Evolutionary conservation across 352 stramenopile species (phyloP).

Genomic region (Aphanomyces invadans): DNA sequence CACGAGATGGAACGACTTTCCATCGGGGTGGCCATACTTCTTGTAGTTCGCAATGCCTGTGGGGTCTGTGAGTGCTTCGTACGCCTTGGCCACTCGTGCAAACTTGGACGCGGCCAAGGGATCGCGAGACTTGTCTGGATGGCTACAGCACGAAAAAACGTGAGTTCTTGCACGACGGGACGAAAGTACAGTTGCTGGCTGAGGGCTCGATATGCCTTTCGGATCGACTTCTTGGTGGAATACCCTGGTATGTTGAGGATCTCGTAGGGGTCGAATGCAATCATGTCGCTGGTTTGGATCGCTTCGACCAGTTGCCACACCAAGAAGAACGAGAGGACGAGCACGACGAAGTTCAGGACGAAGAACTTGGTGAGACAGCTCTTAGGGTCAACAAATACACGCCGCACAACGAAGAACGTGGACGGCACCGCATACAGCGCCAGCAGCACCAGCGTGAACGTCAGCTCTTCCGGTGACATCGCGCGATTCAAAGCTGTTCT

Average conservation of each 20-base stretch:
- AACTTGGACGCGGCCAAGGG: slow-evolving; percentile 41
- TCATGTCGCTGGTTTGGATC: slow-evolving; percentile 44
- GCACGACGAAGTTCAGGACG: slow-evolving; percentile 10
- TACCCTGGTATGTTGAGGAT: slow-evolving; percentile 63
- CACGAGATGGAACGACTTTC: slow-evolving; percentile 23
- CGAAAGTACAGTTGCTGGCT: slow-evolving; percentile 42
- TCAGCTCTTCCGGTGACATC: slow-evolving; percentile 20
- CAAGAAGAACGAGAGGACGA: slow-evolving; percentile 46
- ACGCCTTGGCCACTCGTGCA: slow-evolving; percentile 70
- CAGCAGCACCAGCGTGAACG: slow-evolving; percentile 74
- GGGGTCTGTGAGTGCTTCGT: slow-evolving; percentile 75
- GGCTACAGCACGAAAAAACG: slow-evolving; percentile 26
- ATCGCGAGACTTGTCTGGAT: slow-evolving; percentile 71
- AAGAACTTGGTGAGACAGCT: slow-evolving; percentile 28
- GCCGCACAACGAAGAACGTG: slow-evolving; percentile 44
- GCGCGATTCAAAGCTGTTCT: too few species aligned
- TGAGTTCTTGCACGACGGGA: too few species aligned
- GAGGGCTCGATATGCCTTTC: slow-evolving; percentile 64
- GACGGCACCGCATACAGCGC: slow-evolving; percentile 66
- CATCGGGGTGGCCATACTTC: slow-evolving; percentile 75
- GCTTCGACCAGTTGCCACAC: slow-evolving; percentile 46
- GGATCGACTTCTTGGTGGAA: slow-evolving; percentile 49
- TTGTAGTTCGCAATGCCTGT: slow-evolving; percentile 66
- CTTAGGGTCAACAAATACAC: slow-evolving; percentile 39
- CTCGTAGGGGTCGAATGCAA: slow-evolving; percentile 78